Percentiles rank a stretch among this genome's conserved stretches.
Conservation (phyloP, 2,329 filamentous ascomycete species). For the Fusarium gaditjirri region DNA sequence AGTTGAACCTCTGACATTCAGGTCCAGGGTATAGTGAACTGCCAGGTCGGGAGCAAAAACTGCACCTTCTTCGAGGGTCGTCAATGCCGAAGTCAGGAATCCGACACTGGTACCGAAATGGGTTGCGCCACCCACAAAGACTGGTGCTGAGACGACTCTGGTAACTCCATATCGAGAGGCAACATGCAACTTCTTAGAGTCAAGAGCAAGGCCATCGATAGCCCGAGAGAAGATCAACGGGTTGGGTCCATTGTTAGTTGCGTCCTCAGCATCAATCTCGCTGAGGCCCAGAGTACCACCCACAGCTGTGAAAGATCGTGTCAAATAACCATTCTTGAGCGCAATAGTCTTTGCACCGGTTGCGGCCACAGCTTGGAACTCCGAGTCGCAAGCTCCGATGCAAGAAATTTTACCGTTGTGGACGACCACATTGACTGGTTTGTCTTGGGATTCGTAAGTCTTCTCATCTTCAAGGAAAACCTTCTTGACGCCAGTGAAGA, state of each 20-base stretch:
- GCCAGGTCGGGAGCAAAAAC: slow-evolving; percentile 66
- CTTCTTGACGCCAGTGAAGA: slow-evolving; percentile 67
- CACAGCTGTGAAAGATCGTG: slow-evolving; percentile 68
- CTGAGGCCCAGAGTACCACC: slow-evolving; percentile 70
- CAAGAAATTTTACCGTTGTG: slow-evolving; percentile 65
- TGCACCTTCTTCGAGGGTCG: slow-evolving; percentile 58
- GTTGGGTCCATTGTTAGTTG: slow-evolving; percentile 63
- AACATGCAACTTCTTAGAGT: slow-evolving; percentile 65
- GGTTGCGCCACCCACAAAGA: slow-evolving; percentile 53
- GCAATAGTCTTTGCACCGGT: slow-evolving; percentile 53
- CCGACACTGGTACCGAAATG: slow-evolving; percentile 69
- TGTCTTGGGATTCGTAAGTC: slow-evolving; percentile 45
- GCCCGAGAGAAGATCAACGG: slow-evolving; percentile 65
- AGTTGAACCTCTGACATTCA: slow-evolving; percentile 51
- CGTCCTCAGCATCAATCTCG: slow-evolving; percentile 68
- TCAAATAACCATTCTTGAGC: slow-evolving; percentile 69
- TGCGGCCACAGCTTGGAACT: slow-evolving; percentile 53
- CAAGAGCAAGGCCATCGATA: slow-evolving; percentile 65
- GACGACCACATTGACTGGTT: slow-evolving; percentile 61
- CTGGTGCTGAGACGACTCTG: slow-evolving; percentile 66
- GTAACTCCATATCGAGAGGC: slow-evolving; percentile 68
- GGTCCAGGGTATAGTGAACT: slow-evolving; percentile 68
- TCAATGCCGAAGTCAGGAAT: slow-evolving; percentile 63
- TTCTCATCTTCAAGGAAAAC: slow-evolving; percentile 61
- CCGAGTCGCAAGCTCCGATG: slow-evolving; percentile 61